phyloP scores from a whole-genome alignment of 2,329 filamentous ascomycete genomes.

The Ceratocystis smalleyi region DNA sequence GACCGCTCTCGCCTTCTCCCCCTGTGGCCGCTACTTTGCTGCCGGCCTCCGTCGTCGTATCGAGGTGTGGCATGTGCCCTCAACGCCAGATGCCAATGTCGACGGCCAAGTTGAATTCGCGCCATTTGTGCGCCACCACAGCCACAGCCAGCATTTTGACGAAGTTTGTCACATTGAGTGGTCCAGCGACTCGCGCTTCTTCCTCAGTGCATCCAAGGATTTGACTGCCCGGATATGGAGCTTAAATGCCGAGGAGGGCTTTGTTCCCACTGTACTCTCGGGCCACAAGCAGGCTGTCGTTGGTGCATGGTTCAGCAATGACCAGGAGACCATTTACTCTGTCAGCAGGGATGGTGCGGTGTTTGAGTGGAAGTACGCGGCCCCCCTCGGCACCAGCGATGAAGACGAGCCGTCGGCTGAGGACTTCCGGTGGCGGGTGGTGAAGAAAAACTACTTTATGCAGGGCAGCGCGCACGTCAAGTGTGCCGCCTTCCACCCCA shows the following conservation, averaged over 20 bases:
- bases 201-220: constrained; percentile 82
- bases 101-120: constrained; percentile 85
- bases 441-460: constrained; percentile 85
- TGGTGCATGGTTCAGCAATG: constrained; percentile 90
- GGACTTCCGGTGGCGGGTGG: constrained; percentile 76
- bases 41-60: constrained; percentile 75
- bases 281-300: constrained; percentile 83
- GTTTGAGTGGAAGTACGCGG: constrained; percentile 78
- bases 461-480: constrained; percentile 75
- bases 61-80: constrained; percentile 92
- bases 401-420: constrained; percentile 29
- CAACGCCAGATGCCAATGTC: constrained; percentile 62
- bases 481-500: constrained; percentile 77
- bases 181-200: constrained; percentile 92
- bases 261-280: constrained; percentile 74
- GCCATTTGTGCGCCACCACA: constrained; percentile 77
- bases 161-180: constrained; percentile 74
- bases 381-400: constrained; percentile 28
- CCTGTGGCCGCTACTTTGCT: constrained; percentile 79
- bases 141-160: constrained; percentile 80
- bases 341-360: constrained; percentile 95
- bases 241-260: constrained; percentile 69
- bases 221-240: constrained; percentile 93
- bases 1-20: constrained; percentile 75
- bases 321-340: constrained; percentile 92